phyloP scores from a whole-genome alignment of 2,329 filamentous ascomycete species.

The Diaporthe sp. region DNA sequence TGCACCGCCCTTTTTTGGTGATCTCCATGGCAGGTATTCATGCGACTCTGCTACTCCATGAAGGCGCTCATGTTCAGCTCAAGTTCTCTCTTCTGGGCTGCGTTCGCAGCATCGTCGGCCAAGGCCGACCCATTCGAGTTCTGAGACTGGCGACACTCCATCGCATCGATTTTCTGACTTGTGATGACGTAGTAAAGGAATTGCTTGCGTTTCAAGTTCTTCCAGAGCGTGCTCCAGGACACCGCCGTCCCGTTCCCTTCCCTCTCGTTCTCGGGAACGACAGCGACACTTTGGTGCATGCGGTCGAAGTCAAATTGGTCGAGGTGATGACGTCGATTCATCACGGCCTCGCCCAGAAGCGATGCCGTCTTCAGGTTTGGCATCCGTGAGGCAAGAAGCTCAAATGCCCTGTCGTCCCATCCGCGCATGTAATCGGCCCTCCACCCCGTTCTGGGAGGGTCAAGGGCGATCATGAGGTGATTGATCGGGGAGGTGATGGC shows the following conservation, averaged over 20 bases:
- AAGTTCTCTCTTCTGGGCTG: not conserved
- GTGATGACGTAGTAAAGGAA: not conserved
- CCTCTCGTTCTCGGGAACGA: not conserved
- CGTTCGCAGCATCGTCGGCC: not conserved
- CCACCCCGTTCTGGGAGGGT: too few relatives aligned
- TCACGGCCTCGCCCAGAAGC: not conserved
- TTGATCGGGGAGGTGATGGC: not conserved
- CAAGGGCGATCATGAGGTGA: not conserved
- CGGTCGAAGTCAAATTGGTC: not conserved
- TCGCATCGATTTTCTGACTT: not conserved
- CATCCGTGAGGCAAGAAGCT: rapidly evolving
- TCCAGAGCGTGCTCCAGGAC: not conserved
- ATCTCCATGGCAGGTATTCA: not conserved
- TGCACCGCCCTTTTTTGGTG: too few relatives aligned
- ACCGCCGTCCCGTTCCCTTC: rapidly evolving
- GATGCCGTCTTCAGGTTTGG: not conserved
- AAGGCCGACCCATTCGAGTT: not conserved
- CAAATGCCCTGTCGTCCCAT: not conserved
- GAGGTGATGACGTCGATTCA: not conserved
- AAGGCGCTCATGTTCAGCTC: not conserved
- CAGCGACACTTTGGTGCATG: not conserved
- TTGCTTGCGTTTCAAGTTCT: not conserved
- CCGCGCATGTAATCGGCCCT: too few relatives aligned
- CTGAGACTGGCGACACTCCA: not conserved
- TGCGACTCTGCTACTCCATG: too few relatives aligned